phyloP scores from a whole-genome alignment of 345 rosid genomes.

The Euphorbia tirucalli region DNA sequence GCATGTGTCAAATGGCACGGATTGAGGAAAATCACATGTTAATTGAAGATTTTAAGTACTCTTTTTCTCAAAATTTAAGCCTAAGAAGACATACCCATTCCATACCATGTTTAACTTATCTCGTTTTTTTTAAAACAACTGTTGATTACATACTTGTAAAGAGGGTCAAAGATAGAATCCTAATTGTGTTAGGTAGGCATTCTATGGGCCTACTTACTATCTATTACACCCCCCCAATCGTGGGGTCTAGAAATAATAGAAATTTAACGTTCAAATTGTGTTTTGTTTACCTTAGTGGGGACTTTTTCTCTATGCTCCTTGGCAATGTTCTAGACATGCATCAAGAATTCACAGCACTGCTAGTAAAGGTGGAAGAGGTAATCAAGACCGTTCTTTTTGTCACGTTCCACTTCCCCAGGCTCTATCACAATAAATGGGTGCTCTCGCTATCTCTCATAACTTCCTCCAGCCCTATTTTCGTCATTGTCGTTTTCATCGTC shows the following conservation, averaged over 20 bases:
- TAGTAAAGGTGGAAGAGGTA: constrained; percentile 97
- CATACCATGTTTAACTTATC: constrained; percentile 35
- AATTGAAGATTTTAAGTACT: constrained; percentile 16
- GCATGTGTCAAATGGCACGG: background rate
- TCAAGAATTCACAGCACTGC: constrained; percentile 90
- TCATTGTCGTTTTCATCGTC: constrained; percentile 50
- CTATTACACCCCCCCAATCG: no score
- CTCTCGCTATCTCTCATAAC: constrained; percentile 80
- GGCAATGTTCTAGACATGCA: constrained; percentile 88
- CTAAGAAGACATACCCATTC: constrained; percentile 18
- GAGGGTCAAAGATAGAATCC: no score
- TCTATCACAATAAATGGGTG: constrained; percentile 98
- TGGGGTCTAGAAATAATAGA: background rate
- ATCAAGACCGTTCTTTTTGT: constrained; percentile 98
- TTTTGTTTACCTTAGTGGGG: constrained; percentile 73
- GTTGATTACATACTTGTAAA: constrained; percentile 19
- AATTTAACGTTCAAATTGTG: constrained; percentile 11
- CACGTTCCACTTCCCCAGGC: constrained; percentile 99
- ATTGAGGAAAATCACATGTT: constrained; percentile 12
- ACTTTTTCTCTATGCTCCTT: constrained; percentile 96
- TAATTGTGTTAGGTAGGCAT: no score
- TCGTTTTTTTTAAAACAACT: constrained; percentile 41
- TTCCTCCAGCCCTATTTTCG: constrained; percentile 38
- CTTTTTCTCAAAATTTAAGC: constrained; percentile 20
- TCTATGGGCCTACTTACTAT: no score